Conservation (phyloP, 2,329 filamentous ascomycete species). For the Monosporascus sp. region DNA sequence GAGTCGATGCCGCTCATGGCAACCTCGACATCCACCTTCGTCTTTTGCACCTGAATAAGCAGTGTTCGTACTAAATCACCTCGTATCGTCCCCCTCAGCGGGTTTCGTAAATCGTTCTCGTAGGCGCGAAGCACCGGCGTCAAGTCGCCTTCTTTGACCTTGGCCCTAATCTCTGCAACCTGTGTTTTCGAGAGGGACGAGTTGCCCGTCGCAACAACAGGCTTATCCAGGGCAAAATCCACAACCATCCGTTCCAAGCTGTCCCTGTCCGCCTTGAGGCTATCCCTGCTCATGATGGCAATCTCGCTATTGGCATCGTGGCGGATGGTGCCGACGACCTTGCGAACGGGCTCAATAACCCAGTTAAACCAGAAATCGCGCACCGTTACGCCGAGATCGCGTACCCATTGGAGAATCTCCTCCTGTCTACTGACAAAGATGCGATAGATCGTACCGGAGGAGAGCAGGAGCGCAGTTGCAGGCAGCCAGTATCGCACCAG, state of each 20-base stretch:
- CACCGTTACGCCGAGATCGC: slow-evolving; percentile 70
- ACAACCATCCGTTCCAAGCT: slow-evolving; percentile 97
- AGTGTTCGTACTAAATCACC: slow-evolving; percentile 87
- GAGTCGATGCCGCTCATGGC: slow-evolving; percentile 95
- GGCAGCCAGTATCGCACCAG: slow-evolving; percentile 89
- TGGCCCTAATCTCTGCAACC: slow-evolving; percentile 68
- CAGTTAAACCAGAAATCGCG: slow-evolving; percentile 95
- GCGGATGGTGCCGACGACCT: slow-evolving; percentile 84
- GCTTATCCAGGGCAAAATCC: slow-evolving; percentile 85
- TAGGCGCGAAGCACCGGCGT: slow-evolving; percentile 89
- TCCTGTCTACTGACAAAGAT: slow-evolving; percentile 70
- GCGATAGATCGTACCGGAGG: slow-evolving; percentile 79
- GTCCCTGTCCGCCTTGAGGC: slow-evolving; percentile 81
- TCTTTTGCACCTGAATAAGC: slow-evolving; percentile 96
- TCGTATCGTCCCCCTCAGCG: slow-evolving; percentile 74
- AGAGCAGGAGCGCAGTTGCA: slow-evolving; percentile 64
- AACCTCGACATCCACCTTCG: slow-evolving; percentile 95
- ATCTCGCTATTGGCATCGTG: slow-evolving; percentile 92
- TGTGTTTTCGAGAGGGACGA: slow-evolving; percentile 60
- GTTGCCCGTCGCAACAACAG: slow-evolving; percentile 50
- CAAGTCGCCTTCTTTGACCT: slow-evolving; percentile 86
- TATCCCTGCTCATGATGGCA: slow-evolving; percentile 92
- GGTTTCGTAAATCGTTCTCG: slow-evolving; percentile 78
- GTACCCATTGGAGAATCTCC: slow-evolving; percentile 75
- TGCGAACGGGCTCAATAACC: slow-evolving; percentile 80